A percentile compares a stretch with the other conserved stretches of the same genome.
Conservation (phyloP, 1,284 basidiomycete genomes). For the Cryptococcus sp. region DNA sequence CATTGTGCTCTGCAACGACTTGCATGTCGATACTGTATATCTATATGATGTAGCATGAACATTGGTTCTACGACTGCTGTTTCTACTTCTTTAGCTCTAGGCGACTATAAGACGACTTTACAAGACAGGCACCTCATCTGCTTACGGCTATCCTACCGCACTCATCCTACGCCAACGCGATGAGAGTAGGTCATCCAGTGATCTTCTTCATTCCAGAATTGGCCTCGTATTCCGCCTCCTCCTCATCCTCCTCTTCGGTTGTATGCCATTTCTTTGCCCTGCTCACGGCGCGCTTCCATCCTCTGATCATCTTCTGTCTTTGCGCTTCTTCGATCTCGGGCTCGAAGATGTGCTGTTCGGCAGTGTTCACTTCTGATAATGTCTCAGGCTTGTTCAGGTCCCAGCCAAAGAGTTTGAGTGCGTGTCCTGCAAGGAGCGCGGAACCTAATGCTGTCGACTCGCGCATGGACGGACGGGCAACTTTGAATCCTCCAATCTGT, state of each 20-base stretch:
- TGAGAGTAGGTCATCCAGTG: not conserved
- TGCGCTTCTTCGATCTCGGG: slow-evolving; percentile 62
- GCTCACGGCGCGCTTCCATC: slow-evolving; percentile 84
- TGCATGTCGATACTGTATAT: no score
- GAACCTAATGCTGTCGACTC: slow-evolving; percentile 97
- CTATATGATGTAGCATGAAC: no score
- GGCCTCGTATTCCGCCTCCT: slow-evolving; percentile 31
- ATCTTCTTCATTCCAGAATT: slow-evolving; percentile 15
- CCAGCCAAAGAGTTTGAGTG: slow-evolving; percentile 92
- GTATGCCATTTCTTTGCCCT: slow-evolving; percentile 71
- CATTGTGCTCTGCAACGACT: no score
- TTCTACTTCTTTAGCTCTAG: no score
- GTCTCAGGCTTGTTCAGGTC: slow-evolving; percentile 82
- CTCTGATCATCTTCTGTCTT: slow-evolving; percentile 66
- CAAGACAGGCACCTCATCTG: no score
- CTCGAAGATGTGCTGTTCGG: slow-evolving; percentile 71
- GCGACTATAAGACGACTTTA: no score
- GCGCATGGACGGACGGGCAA: slow-evolving; percentile 91
- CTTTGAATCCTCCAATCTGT: slow-evolving; percentile 79
- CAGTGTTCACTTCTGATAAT: slow-evolving; percentile 83
- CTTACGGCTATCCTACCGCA: not conserved
- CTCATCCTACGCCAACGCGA: not conserved
- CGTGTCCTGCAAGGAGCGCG: slow-evolving; percentile 89
- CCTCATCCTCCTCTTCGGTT: slow-evolving; percentile 37
- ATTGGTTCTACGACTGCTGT: no score